Evolutionary conservation across 2,329 filamentous ascomycete genomes (phyloP), one percentile per base, ranked within the genome.

Genomic region (Penicillium hordei): DNA sequence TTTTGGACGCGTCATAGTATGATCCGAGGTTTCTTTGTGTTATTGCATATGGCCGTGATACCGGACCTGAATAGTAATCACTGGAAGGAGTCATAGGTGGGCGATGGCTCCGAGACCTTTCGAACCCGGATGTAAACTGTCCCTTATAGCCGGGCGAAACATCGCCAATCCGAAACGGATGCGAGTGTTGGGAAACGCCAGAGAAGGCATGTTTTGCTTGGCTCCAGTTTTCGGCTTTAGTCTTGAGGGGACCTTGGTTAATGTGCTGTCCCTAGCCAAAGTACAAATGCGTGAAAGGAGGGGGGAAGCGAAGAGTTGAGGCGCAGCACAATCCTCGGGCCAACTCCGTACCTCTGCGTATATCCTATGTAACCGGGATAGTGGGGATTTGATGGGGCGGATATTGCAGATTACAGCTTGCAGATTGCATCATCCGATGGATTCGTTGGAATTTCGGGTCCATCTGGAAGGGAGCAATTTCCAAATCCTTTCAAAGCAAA

Each of bases 261-360:
- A 34, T 25, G 45, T 48, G 31, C 4, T 48, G 19, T 34, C 19
- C 13, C 5, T 25, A 7, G 13, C 31, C 19, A 48, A 48, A 48
- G 45, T 48, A 48, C 45, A 48, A 34, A 48, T 48, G 45, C 45
- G 34, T 34, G 45, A 23, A 48, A 48, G 7, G 44, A 48, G 44
- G 31, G 45, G 45, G 31, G 31, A 33, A 29, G 5, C 17, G 17
- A 34, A n/a, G 34, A 40, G 33, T 52, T 45, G 50, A 25, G 50
- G 40, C 39, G 39, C 29, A 52, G 50, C 36, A 42, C 5, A 31
- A 15, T 34, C 21, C 29, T 45, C 50, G 50, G 50, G 36, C 39
- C 50, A 34, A 15, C 19, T 52, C 38, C 39, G 50, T 9, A 13
- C 25, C 42, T 29, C 4, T 17, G n/a, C 23, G 36, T 10, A 31